phyloP scores from a whole-genome alignment of 2,329 filamentous ascomycete species.

The Ophiosphaerella herpotricha region DNA sequence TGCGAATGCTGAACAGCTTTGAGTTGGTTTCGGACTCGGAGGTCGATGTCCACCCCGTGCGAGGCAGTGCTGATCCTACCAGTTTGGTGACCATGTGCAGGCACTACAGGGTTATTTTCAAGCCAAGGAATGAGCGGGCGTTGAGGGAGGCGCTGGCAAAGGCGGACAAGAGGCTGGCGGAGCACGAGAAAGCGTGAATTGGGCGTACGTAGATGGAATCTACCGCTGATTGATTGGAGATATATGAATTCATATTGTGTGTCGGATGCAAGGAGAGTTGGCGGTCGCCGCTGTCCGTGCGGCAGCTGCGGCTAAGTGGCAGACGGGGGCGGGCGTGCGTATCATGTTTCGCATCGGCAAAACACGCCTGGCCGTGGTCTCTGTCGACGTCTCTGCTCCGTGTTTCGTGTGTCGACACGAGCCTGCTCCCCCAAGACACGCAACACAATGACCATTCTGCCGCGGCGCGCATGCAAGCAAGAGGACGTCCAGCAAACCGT shows the following conservation, averaged over 20 bases:
- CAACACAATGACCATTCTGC: constrained; percentile 29
- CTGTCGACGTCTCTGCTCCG: too few relatives aligned
- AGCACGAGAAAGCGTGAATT: constrained; percentile 11
- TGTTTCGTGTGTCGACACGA: too few relatives aligned
- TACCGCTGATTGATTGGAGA: neutral
- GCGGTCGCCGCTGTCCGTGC: neutral
- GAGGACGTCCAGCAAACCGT: constrained; percentile 22
- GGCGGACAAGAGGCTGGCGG: constrained; percentile 32
- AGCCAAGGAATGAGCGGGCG: constrained; percentile 57
- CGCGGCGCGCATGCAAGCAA: constrained; percentile 29
- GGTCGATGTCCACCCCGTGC: constrained; percentile 63
- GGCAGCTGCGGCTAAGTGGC: constrained; percentile 5
- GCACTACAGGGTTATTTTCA: constrained; percentile 62
- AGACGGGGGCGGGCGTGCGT: neutral
- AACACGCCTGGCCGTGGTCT: too few relatives aligned
- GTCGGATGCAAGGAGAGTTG: neutral
- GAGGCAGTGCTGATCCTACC: constrained; percentile 64
- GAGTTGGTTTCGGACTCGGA: constrained; percentile 60
- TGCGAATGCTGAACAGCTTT: constrained; percentile 66
- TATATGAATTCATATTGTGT: neutral
- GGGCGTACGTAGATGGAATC: neutral
- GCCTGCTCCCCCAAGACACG: neutral
- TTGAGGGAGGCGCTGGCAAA: constrained; percentile 50
- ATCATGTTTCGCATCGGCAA: neutral
- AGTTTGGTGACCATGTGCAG: constrained; percentile 66